These are phyloP conservation scores for Paecilomyces dactylethromorphus DNA, from an alignment of 2,329 filamentous ascomycete genomes.

Conservation along the genomic window DNA sequence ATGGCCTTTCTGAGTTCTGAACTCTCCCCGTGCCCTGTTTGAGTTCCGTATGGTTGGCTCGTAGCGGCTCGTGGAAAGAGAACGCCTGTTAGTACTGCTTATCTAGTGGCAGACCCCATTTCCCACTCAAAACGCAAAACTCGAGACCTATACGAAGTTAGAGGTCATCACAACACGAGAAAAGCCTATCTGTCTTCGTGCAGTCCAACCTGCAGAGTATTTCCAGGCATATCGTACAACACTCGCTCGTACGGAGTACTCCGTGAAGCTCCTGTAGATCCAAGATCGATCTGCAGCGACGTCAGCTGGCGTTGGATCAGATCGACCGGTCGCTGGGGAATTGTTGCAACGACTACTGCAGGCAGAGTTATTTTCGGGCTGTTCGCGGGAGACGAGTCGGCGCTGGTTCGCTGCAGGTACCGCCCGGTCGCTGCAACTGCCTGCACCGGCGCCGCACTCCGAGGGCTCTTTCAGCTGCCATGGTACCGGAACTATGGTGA, in stretches of 20 bases:
- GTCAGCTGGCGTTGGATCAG: neutral
- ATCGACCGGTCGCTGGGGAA: neutral
- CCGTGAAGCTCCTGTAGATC: neutral
- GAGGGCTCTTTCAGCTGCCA: neutral
- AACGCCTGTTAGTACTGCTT: neutral
- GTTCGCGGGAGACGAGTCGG: neutral
- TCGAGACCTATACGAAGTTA: neutral
- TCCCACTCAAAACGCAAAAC: neutral
- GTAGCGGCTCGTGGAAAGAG: neutral
- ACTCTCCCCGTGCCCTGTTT: neutral
- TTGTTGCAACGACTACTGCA: neutral
- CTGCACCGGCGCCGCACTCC: neutral
- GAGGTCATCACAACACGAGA: neutral
- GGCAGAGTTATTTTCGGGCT: neutral
- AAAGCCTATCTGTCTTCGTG: neutral
- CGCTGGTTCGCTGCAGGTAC: slow-evolving; percentile 1
- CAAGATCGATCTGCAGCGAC: neutral
- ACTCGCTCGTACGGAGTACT: neutral
- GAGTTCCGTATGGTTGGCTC: neutral
- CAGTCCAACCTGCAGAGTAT: neutral
- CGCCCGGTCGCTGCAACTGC: neutral
- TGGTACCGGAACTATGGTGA: neutral
- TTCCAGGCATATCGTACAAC: neutral
- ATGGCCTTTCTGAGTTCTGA: neutral
- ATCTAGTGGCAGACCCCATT: neutral